A percentile compares a stretch with the other conserved stretches of the same genome.
Conservation (phyloP, 2,329 filamentous ascomycete genomes). For the Neonectria neomacrospora region DNA sequence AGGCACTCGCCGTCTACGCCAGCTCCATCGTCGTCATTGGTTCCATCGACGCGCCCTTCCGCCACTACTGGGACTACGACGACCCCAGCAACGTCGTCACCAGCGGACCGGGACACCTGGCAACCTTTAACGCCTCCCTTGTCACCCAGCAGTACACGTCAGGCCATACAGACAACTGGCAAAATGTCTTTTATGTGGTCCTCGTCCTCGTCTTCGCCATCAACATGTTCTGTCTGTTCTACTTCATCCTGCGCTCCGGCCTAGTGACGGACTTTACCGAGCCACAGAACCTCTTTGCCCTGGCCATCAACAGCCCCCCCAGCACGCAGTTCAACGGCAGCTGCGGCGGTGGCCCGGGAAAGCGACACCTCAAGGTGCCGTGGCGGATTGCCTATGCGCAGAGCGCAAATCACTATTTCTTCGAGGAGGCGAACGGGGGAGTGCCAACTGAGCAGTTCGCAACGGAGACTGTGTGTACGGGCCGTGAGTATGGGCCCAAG, state of each 20-base stretch:
- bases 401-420: conserved; percentile 56
- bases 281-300: conserved; percentile 77
- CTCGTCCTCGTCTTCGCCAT: conserved; percentile 73
- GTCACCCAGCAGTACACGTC: conserved; percentile 77
- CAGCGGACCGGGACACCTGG: conserved; percentile 55
- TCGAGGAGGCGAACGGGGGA: conserved; percentile 50
- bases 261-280: conserved; percentile 84
- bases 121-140: conserved; percentile 72
- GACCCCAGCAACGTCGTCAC: conserved; percentile 49
- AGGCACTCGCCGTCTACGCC: conserved; percentile 77
- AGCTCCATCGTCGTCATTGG: conserved; percentile 73
- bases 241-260: conserved; percentile 64
- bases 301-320: conserved; percentile 71
- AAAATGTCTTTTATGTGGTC: conserved; percentile 74
- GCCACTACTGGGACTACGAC: conserved; percentile 63
- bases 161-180: conserved; percentile 69
- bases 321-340: conserved; percentile 51
- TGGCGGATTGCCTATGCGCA: conserved; percentile 55
- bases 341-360: conserved; percentile 52
- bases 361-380: conserved; percentile 52
- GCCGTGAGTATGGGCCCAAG: conserved; percentile 28
- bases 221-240: conserved; percentile 73
- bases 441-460: conserved; percentile 44
- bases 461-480: conserved; percentile 50
- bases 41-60: conserved; percentile 68